Evolutionary conservation across 805 yeast genomes (phyloP).

Genomic region (Saccharomyces paradoxus): DNA sequence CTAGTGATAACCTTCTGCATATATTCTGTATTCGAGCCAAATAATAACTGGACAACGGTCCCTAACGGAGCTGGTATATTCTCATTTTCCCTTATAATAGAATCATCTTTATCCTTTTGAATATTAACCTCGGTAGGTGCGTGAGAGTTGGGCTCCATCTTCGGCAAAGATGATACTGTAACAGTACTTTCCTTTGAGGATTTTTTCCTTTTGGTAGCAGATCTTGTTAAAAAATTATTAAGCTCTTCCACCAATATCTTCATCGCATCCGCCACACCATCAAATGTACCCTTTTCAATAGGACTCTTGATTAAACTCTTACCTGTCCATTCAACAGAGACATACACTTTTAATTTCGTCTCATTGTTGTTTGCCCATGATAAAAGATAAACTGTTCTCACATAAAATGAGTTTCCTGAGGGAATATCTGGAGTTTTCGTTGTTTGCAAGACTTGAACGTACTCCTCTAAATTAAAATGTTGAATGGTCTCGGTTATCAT

Average conservation of each 20-base stretch:
- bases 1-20: constrained; percentile 39
- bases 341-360: constrained; percentile 46
- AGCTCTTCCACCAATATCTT: constrained; percentile 40
- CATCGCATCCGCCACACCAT: constrained; percentile 61
- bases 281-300: constrained; percentile 64
- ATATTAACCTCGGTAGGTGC: constrained; percentile 39
- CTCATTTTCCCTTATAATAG: constrained; percentile 43
- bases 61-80: constrained; percentile 58
- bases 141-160: constrained; percentile 35
- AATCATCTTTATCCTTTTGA: constrained; percentile 41
- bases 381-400: constrained; percentile 47
- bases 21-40: constrained; percentile 52
- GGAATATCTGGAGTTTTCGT: constrained; percentile 81
- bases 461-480: constrained; percentile 40
- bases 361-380: constrained; percentile 55
- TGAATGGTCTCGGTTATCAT: constrained; percentile 52
- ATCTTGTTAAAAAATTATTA: constrained; percentile 26
- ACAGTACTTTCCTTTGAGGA: constrained; percentile 14
- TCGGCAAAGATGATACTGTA: constrained; percentile 22
- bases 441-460: constrained; percentile 43
- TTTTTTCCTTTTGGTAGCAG: constrained; percentile 8
- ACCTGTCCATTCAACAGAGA: constrained; percentile 60
- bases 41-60: constrained; percentile 46
- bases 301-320: constrained; percentile 74
- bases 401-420: constrained; percentile 59